These are phyloP conservation scores for Phlyctochytrium arcticum DNA, from an alignment of 192 early-diverging fungal species.

Conservation along the genomic window DNA sequence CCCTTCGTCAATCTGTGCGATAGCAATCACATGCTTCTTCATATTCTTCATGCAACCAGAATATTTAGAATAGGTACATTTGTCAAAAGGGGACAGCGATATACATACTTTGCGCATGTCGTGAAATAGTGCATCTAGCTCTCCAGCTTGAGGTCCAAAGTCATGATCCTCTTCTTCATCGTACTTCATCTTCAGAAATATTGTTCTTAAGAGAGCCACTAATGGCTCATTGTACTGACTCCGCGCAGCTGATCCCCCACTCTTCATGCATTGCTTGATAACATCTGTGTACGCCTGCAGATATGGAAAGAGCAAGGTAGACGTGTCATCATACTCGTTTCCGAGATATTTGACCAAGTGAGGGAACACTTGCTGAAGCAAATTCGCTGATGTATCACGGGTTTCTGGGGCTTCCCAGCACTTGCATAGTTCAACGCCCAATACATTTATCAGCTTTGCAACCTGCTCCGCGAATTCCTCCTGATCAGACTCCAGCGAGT, in stretches of 20 bases:
- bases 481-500: slow-evolving; percentile 37
- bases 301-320: slow-evolving; percentile 71
- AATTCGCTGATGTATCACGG: slow-evolving; percentile 50
- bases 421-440: slow-evolving; percentile 70
- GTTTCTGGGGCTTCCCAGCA: slow-evolving; percentile 54
- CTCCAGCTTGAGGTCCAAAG: slow-evolving; percentile 66
- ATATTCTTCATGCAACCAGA: slow-evolving; percentile 31
- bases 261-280: slow-evolving; percentile 43
- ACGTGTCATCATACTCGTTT: slow-evolving; percentile 80
- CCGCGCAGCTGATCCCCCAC: background rate
- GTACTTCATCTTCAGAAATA: slow-evolving; percentile 88
- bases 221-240: slow-evolving; percentile 25
- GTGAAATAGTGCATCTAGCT: slow-evolving; percentile 70
- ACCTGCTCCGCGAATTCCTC: slow-evolving; percentile 65
- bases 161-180: slow-evolving; percentile 77
- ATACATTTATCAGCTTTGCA: slow-evolving; percentile 65
- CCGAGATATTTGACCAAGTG: slow-evolving; percentile 75
- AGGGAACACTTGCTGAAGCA: slow-evolving; percentile 74
- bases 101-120: slow-evolving; percentile 61
- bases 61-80: too few species aligned
- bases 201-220: slow-evolving; percentile 50
- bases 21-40: slow-evolving; percentile 56
- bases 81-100: too few species aligned
- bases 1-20: slow-evolving; percentile 63
- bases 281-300: slow-evolving; percentile 65